phyloP scores from a whole-genome alignment of 495 filamentous ascomycete species.

The Ramalina intermedia region DNA sequence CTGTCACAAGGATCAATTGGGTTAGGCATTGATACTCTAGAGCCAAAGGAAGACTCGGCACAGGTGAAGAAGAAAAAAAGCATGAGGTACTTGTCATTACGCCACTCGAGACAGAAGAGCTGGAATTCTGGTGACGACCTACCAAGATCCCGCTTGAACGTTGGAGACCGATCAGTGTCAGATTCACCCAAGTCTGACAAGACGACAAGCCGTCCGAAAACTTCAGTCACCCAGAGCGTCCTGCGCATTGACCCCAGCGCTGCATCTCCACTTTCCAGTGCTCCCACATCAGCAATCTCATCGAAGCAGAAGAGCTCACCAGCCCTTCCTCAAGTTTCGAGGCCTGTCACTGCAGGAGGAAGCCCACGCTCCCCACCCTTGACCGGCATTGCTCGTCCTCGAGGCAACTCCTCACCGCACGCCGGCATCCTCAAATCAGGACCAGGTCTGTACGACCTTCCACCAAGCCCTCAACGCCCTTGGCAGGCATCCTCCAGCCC shows the following conservation, averaged over 20 bases:
- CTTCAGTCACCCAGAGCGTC: slow-evolving; percentile 1
- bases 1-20: not conserved
- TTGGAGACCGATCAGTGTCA: slow-evolving; percentile 1
- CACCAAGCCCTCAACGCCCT: slow-evolving; percentile 18
- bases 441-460: slow-evolving; percentile 3
- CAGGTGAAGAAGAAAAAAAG: not conserved
- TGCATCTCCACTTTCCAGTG: not conserved
- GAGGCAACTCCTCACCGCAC: not conserved
- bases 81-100: not conserved
- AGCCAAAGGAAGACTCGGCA: not conserved
- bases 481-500: slow-evolving; percentile 16
- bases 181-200: not conserved
- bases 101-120: not conserved
- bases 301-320: slow-evolving; percentile 2
- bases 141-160: slow-evolving; percentile 1
- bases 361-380: not conserved
- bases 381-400: slow-evolving; percentile 2
- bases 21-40: not conserved
- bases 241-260: slow-evolving; percentile 1
- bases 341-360: slow-evolving; percentile 6
- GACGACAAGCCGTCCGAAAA: not conserved
- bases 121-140: not conserved
- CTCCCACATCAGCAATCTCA: not conserved
- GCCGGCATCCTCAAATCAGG: not conserved
- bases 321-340: slow-evolving; percentile 4